Percentiles rank a stretch among this genome's conserved stretches.
phyloP scores from a whole-genome alignment of 192 early-diverging fungal species.

The Rhizophagus clarus region DNA sequence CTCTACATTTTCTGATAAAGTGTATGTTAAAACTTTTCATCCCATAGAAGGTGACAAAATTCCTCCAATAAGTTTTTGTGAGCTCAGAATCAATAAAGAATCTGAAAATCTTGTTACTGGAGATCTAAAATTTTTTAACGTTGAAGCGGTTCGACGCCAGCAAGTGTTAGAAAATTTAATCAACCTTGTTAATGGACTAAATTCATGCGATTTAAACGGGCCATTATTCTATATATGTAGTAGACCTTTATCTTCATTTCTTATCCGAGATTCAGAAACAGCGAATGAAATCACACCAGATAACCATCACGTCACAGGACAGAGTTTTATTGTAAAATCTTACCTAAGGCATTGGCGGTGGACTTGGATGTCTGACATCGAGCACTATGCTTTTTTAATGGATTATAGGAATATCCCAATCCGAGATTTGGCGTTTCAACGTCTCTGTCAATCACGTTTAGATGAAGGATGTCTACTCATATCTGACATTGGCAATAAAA shows the following conservation, averaged over 20 bases:
- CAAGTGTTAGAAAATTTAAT: not conserved
- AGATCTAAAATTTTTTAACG: constrained; percentile 24
- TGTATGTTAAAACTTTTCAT: constrained; percentile 38
- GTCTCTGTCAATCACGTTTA: constrained; percentile 48
- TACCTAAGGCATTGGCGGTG: constrained; percentile 53
- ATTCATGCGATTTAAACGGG: not conserved
- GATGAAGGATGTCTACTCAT: constrained; percentile 49
- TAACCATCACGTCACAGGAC: constrained; percentile 34
- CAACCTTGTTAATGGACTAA: not conserved
- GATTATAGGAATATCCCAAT: constrained; percentile 41
- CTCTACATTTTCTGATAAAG: constrained; percentile 34
- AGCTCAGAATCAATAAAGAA: constrained; percentile 34
- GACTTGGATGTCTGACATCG: constrained; percentile 53
- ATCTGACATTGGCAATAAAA: constrained; percentile 37
- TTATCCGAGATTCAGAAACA: constrained; percentile 1
- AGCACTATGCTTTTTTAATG: constrained; percentile 35
- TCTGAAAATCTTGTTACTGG: not conserved
- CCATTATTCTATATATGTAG: constrained; percentile 15
- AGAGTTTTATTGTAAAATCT: constrained; percentile 49
- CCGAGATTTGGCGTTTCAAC: constrained; percentile 53
- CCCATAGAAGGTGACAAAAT: constrained; percentile 21
- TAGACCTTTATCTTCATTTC: constrained; percentile 24
- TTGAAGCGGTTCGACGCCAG: constrained; percentile 9
- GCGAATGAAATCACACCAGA: constrained; percentile 16
- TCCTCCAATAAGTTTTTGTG: constrained; percentile 38